Evolutionary conservation across 306 rosid genomes (phyloP), one percentile per base, ranked within the genome.

Genomic region (Trichosanthes cucumerina): DNA sequence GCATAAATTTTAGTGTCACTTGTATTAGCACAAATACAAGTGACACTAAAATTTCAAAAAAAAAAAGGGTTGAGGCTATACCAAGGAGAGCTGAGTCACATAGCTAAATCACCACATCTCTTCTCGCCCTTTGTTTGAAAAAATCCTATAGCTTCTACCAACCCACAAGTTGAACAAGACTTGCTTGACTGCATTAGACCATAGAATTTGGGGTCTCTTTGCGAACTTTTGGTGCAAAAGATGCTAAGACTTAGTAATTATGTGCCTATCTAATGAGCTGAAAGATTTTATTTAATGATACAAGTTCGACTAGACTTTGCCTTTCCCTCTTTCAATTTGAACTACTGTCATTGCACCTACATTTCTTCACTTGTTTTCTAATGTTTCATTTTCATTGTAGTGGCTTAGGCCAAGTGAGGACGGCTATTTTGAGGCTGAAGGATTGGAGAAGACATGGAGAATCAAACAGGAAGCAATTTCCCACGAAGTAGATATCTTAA

Each of bases 341-440:
- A 21, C 16, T 78, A 3, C 47, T 62, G 62, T 11, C 41, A 31
- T 46, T 26, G 18, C 24, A 28, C 24, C 10, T 13, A 11, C n/a
- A 43, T 26, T 63, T 46, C 9, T 60, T 28, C 14, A 39, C 39
- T 18, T 63, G 19, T 11, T 36, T 63, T 21, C 49, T 24, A 34
- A 78, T 28, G 36, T n/a, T 44, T 21, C 15, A 10, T 77, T 39
- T 76, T 36, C 5, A 34, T 4, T 73, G 81, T 81, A 95, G 98
- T 95, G 96, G 96, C 91, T 95, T 79, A 86, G 81, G 89, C 98
- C 98, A 26, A 87, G 88, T 39, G 96, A 89, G 78, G 93, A 87
- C 54, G 97, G 97, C 62, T 92, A 78, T 84, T 82, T 95, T 80
- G 97, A 91, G 89, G 43, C 90, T 62, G 97, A 92, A 83, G 98